Evolutionary conservation across 306 rosid species (phyloP), one percentile per base, ranked within the genome.

Genomic region (Acacia acuminata): DNA sequence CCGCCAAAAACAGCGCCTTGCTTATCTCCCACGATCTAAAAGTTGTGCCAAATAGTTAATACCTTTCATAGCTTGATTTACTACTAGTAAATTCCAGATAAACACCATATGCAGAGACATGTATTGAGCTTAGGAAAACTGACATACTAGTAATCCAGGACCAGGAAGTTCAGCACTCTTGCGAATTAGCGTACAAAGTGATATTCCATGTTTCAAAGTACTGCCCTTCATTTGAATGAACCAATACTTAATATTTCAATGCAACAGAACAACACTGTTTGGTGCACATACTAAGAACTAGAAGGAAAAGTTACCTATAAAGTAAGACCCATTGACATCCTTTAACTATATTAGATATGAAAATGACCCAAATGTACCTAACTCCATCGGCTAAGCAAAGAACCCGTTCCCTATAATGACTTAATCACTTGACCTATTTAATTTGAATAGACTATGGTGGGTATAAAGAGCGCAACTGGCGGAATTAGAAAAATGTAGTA

Each of bases 191-290:
- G 98, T 94, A 58, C 98, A 98, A 50, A 96, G 98, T 79, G 99
- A 96, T 86, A 91, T 85, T 79, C 99, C 99, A 85, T 96, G 97
- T 86, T 92, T 96, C 86, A 69, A 75, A 79, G 99, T 94, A 90
- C 99, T 96, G 99, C 98, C 98, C 99, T 96, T 94, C 97, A 94
- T 87, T 90, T 84, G 83, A 91, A 94, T 88, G 74, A 88, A 84
- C 50, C 72, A 74, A 82, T 76, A 80, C 82, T 65, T 85, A 87
- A 81, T 82, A 83, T 72, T 82, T 89, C 84, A 85, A 85, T 67
- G 75, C 75, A 71, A 77, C 30, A 76, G 79, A 11, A 75, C 43
- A 77, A 71, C 10, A 70, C 40, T 4, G 71, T 44, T 83, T 73
- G 64, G 48, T 7, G 80, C 66, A 81, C 43, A 43, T 68, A 40